Base-by-base conservation (phyloP, 2,329 filamentous ascomycete genomes). In the Xylaria sp. region DNA sequence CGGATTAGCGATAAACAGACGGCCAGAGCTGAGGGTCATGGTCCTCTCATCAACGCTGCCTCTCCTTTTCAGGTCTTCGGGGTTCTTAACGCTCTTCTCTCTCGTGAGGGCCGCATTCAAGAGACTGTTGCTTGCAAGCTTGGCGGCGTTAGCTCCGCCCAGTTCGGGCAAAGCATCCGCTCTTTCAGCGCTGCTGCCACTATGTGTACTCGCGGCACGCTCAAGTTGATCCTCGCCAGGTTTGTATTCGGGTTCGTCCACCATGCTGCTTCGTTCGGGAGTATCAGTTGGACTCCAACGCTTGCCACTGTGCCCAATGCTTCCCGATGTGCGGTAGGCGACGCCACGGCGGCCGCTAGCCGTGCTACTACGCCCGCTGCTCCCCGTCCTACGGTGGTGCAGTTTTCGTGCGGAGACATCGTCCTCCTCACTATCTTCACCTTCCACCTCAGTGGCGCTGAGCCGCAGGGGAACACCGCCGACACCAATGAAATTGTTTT, bases 371-470 rank as follows among this genome's bases (percentile, higher is more conserved):
- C 92, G 86, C 21, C 92, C 92, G 75, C 91, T 94, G 78, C 91
- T 94, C 54, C 91, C 90, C 24, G 89, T 92, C 71, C 92, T 85
- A 70, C 89, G 88, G 80, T 94, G 92, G 71, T 89, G 85, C 81
- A 85, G 75, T 68, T 83, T 85, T 73, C 82, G 80, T 73, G 79
- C 77, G 59, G 80, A 77, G 39, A 81, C 71, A 50, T 91, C 90
- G 57, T 93, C 92, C 53, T 93, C 91, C 61, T 93, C 92, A 77
- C 90, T 93, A 74, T 94, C 93, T 72, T 91, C 94, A 72, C 93
- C 93, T 75, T 97, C 94, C 14, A 98, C 93, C 80, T 99, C 96
- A 59, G 93, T 97, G n/a, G 96, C 95, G 78, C 93, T 97, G 70
- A 99, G 85, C 51, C 96, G 90, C 81, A 98, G 89, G 1, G 96